Base-by-base conservation (phyloP, 768 basidiomycete species). In the Auricularia heimuer region DNA sequence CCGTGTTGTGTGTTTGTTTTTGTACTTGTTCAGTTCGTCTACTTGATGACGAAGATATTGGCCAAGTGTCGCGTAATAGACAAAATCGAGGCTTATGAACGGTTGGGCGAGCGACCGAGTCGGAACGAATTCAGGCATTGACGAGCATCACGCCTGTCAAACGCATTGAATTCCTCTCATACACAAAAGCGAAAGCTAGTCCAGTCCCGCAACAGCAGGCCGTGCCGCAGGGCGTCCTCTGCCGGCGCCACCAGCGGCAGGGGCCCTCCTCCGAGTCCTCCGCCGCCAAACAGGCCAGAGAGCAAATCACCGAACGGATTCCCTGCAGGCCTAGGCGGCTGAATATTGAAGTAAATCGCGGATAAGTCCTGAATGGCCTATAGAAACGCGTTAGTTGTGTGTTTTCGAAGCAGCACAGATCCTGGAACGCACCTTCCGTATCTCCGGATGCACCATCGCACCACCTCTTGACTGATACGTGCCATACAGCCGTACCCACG, bases 281-380 rank as follows among this genome's bases (percentile, higher is more conserved):
- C 82, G 6, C 92, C 92, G 34, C 94, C 94, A 65, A 98, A 89
- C 73, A 98, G 77, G 3, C 88, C 87, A 3, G 93, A 91, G 75
- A 98, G 77, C 82, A 98, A 89, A 35, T 94, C 92, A 35, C 88
- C 90, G 62, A 98, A 75, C 4, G 95, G 89, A 72, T 96, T 96
- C 6, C 80, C 85, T 11, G 84, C 81, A 64, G 77, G 75, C 65
- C 87, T 80, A 62, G 92, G 90, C 42, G 86, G 88, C 6, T 92
- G 89, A 61, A 98, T 88, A 7, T 87, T 88, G 75, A 99, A 98
- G 75, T 92, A 94, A 33, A 94, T 74, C 14, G 81, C 81, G 3
- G 83, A 86, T 62, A 95, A 77, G 63, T 90, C 88, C 62, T 79
- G 78, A 61, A 90, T 74, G n/a, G 79, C 79, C 92, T 94, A 68